Conservation (phyloP, 768 basidiomycete genomes). For the Lactifluus rugatus region DNA sequence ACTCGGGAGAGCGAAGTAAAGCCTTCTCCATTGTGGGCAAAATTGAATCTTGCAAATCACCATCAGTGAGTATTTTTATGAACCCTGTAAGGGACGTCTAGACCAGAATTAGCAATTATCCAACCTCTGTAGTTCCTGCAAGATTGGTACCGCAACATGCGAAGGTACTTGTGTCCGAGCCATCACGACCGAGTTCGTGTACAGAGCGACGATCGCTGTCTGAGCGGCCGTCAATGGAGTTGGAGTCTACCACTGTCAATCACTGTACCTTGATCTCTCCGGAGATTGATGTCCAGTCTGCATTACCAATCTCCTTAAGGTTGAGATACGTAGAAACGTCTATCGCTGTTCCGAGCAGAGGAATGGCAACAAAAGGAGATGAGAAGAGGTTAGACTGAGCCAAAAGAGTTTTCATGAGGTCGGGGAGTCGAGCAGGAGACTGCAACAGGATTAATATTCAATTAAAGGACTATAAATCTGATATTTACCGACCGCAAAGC, state of each 20-base stretch:
- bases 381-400: conserved; percentile 40
- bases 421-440: conserved; percentile 36
- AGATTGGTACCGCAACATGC: conserved; percentile 45
- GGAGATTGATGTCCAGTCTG: conserved; percentile 34
- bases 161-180: conserved; percentile 51
- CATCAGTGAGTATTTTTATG: conserved; percentile 40
- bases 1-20: conserved; percentile 72
- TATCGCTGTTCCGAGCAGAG: conserved; percentile 58
- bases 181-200: conserved; percentile 52
- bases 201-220: conserved; percentile 51
- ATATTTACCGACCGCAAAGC: conserved; percentile 51
- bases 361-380: conserved; percentile 31
- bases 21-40: conserved; percentile 74
- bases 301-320: conserved; percentile 47
- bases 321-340: conserved; percentile 66
- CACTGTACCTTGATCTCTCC: conserved; percentile 36
- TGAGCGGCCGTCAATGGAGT: conserved; percentile 23
- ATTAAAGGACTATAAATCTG: not conserved
- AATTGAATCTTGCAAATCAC: conserved; percentile 44
- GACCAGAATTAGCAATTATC: conserved; percentile 7
- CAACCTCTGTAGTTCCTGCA: not conserved
- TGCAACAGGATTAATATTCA: conserved; percentile 11
- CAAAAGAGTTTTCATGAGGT: conserved; percentile 46
- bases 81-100: conserved; percentile 54
- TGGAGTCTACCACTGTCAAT: not conserved